A percentile compares a stretch with the other conserved stretches of the same genome.
Evolutionary conservation across 179 eudicot species (phyloP).

Genomic region (Nepenthes alata): DNA sequence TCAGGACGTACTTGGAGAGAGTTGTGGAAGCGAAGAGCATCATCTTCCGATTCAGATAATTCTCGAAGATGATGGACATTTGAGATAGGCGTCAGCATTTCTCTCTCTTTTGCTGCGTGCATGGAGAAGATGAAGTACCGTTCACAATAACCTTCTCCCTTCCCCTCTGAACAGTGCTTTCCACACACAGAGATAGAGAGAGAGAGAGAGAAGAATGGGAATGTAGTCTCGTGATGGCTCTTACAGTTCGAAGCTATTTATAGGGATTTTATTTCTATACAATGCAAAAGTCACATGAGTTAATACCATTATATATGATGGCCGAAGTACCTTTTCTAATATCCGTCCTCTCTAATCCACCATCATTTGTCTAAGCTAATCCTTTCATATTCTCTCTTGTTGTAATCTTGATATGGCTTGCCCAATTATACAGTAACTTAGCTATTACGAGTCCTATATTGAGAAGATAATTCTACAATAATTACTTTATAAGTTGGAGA

Average conservation of each 20-base stretch:
- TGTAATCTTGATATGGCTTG: too few relatives aligned
- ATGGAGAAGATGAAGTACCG: not conserved
- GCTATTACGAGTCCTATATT: too few relatives aligned
- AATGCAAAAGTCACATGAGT: too few relatives aligned
- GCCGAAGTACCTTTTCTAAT: not conserved
- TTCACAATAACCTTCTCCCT: not conserved
- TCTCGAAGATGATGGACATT: conserved; percentile 12
- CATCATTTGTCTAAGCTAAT: too few relatives aligned
- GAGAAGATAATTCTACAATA: too few relatives aligned
- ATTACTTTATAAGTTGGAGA: too few relatives aligned
- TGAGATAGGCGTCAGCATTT: conserved; percentile 16
- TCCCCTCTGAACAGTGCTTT: not conserved
- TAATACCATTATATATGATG: not conserved
- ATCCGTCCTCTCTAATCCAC: too few relatives aligned
- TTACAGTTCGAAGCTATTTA: not conserved
- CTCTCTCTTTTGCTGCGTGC: not conserved
- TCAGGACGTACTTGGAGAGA: conserved; percentile 32
- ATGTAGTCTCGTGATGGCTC: not conserved
- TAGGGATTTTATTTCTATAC: too few relatives aligned
- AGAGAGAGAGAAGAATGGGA: not conserved
- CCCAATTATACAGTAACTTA: too few relatives aligned
- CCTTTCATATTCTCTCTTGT: too few relatives aligned
- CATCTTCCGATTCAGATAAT: conserved; percentile 15
- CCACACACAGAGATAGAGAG: not conserved
- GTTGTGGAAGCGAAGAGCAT: conserved; percentile 27